Evolutionary conservation across 805 yeast genomes (phyloP), one percentile per base, ranked within the genome.

Genomic region (Candida ulmi): DNA sequence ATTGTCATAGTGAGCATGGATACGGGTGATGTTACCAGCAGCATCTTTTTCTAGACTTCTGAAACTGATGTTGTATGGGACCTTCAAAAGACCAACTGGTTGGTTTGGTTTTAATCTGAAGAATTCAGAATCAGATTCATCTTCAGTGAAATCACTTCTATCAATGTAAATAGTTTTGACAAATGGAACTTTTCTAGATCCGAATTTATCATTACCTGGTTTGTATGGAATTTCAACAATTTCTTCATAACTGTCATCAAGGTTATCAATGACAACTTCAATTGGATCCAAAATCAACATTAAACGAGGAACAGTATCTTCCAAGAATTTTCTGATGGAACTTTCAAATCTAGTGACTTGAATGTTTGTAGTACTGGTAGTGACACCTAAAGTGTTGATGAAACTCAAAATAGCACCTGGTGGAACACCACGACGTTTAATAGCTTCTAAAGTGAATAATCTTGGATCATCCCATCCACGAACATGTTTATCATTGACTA

Each of bases 381-480:
- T 93, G 41, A 93, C 99, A 57, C 99, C 99, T 52, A 93, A 74
- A 34, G 96, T 91, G 61, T 90, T 87, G 57, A 93, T 85, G 61
- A 93, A 93, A 25, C 88, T 76, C 59, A 93, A 72, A 60, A 93
- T 87, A 23, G 98, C 97, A 33, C 98, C 97, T 11, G 99, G 99
- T 50, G 99, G 99, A 8, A 93, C 82, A 69, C 99, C 99, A 60
- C 99, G 86, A 62, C 99, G 84, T 60, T 88, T 83, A 45, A 93
- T 79, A 37, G 93, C 96, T 52, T 88, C 99, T 53, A 93, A 74
- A 5, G 99, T 93, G 64, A 80, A 93, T 60, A 93, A 72, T 58
- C 99, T 78, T 54, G 99, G 99, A 65, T 93, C 99, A 63, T 93
- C 95, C 99, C 99, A 93, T 34, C 88, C 96, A 62, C 96, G 79